Evolutionary conservation across 108 stramenopile species (phyloP), one percentile per base, ranked within the genome.

Genomic region (Chaetoceros tenuissimus): DNA sequence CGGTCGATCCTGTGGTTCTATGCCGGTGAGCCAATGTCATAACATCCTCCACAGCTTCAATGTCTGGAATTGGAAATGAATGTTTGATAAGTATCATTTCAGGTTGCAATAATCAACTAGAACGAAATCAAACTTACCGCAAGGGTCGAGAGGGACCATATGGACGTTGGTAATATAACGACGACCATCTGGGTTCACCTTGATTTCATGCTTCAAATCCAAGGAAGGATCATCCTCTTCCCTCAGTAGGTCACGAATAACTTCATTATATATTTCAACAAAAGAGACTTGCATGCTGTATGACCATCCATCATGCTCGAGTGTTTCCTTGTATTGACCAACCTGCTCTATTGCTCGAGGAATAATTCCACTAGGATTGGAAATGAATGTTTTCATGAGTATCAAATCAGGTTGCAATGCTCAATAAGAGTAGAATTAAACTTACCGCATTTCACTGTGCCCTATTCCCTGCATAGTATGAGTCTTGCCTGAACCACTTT

Each of bases 401-500:
- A n/a, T n/a, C n/a, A n/a, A n/a, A n/a, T n/a, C n/a, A n/a, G n/a
- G n/a, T n/a, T n/a, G n/a, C n/a, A n/a, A n/a, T n/a, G n/a, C n/a
- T n/a, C n/a, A n/a, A n/a, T n/a, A n/a, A n/a, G n/a, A n/a, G n/a
- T n/a, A n/a, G n/a, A n/a, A n/a, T n/a, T n/a, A n/a, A n/a, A n/a
- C n/a, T n/a, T n/a, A n/a, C n/a, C n/a, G n/a, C 85, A 85, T 85
- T 24, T 63, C 77, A 25, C 83, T 84, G 20, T 73, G 58, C 25
- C 91, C 91, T 17, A 73, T 78, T 40, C 93, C 93, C 51, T 79
- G 69, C 91, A 94, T 94, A 16, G 93, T 92, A 75, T 85, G 84
- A 1, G 94, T 93, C 59, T 93, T 93, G 27, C 92, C 89, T 24
- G 59, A 64, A 8, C 79, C 79, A 28, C 78, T 71, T 30, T 92